phyloP scores from a whole-genome alignment of 768 basidiomycete genomes.

The Mycena belliarum region DNA sequence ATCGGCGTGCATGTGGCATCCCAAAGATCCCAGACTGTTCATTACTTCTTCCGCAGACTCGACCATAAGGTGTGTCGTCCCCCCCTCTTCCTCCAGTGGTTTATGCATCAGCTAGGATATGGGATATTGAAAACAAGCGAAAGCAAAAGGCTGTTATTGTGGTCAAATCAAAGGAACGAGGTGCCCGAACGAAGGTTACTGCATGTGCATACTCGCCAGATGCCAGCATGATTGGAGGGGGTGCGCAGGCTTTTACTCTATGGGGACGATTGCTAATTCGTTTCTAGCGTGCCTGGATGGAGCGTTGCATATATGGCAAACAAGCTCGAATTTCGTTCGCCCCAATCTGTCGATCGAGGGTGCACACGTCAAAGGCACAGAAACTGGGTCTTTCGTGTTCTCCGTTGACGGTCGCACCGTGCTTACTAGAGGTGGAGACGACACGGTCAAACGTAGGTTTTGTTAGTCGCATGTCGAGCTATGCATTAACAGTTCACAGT shows the following conservation, averaged over 20 bases:
- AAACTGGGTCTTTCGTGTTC: slow-evolving; percentile 86
- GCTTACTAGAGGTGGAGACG: slow-evolving; percentile 89
- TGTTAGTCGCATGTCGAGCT: slow-evolving; percentile 1
- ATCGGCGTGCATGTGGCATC: slow-evolving; percentile 91
- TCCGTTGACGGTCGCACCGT: slow-evolving; percentile 86
- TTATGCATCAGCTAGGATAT: slow-evolving; percentile 60
- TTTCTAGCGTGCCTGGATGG: slow-evolving; percentile 84
- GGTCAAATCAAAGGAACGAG: slow-evolving; percentile 94
- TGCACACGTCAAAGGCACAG: slow-evolving; percentile 84
- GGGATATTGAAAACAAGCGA: slow-evolving; percentile 89
- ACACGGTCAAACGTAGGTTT: slow-evolving; percentile 89
- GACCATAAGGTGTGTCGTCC: slow-evolving; percentile 72
- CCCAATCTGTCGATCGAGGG: slow-evolving; percentile 85
- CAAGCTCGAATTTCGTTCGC: slow-evolving; percentile 89
- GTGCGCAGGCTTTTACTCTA: slow-evolving; percentile 41
- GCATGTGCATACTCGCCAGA: slow-evolving; percentile 87
- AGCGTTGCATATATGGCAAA: slow-evolving; percentile 90
- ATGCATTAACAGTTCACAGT: slow-evolving; percentile 47
- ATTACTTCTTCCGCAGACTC: slow-evolving; percentile 95
- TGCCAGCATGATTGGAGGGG: slow-evolving; percentile 86
- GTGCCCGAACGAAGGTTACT: slow-evolving; percentile 89
- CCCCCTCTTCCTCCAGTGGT: slow-evolving; percentile 3
- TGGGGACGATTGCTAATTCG: slow-evolving; percentile 12
- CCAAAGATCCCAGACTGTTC: slow-evolving; percentile 79
- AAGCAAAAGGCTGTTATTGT: slow-evolving; percentile 97